These are phyloP conservation scores for Mycena galopus DNA, from an alignment of 768 basidiomycete species.

Conservation along the genomic window DNA sequence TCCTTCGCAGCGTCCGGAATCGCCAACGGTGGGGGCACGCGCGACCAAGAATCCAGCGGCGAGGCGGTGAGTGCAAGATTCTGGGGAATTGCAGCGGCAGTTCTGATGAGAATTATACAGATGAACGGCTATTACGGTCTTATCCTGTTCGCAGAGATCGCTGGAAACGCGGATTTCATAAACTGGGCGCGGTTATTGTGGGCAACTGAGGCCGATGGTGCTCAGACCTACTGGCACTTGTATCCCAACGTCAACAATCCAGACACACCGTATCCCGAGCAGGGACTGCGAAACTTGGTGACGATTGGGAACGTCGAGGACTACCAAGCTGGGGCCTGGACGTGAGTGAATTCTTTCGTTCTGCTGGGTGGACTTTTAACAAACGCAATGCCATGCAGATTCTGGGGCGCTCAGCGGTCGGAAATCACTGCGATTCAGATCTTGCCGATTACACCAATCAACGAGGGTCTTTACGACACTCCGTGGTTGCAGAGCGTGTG, in stretches of 20 bases:
- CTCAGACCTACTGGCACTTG: conserved; percentile 52
- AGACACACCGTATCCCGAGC: conserved; percentile 52
- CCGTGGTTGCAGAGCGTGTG: conserved; percentile 46
- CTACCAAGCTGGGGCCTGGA: conserved; percentile 52
- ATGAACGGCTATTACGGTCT: conserved; percentile 53
- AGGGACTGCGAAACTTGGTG: conserved; percentile 44
- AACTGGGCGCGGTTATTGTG: conserved; percentile 50
- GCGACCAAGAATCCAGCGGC: conserved; percentile 50
- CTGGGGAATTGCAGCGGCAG: background rate
- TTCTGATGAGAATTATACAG: background rate
- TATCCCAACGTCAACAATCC: conserved; percentile 48
- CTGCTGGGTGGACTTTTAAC: background rate
- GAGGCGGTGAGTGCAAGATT: conserved; percentile 39
- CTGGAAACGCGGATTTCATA: conserved; percentile 46
- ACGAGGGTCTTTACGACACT: conserved; percentile 50
- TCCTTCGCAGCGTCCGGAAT: conserved; percentile 47
- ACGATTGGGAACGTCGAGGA: conserved; percentile 54
- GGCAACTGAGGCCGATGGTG: conserved; percentile 51
- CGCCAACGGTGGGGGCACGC: conserved; percentile 48
- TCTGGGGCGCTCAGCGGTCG: conserved; percentile 49
- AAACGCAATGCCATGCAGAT: conserved; percentile 34
- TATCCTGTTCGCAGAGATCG: conserved; percentile 48
- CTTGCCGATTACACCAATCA: conserved; percentile 51
- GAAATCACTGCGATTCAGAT: conserved; percentile 53
- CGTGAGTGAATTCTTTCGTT: conserved; percentile 39